Evolutionary conservation across 345 rosid genomes (phyloP), one percentile per base, ranked within the genome.

Genomic region (Combretum micranthum): DNA sequence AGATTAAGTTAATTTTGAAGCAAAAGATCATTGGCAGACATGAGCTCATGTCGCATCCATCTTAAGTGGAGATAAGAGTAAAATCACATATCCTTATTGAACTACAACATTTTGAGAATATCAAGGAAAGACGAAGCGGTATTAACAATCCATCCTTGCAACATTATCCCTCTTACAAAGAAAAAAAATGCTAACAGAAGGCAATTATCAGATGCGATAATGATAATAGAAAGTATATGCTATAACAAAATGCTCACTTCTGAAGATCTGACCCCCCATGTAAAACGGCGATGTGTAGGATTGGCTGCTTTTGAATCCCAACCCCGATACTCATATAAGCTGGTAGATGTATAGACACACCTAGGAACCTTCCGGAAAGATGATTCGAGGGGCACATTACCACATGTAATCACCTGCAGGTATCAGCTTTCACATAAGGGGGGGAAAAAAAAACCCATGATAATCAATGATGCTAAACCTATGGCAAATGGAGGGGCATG

Each of bases 331-430:
- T 93, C 97, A 12, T 80, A 87, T 53, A 93, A 77, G 69, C 90
- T 81, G 32, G 99, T 89, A 48, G 97, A 89, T 12, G 97, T 93
- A 74, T 89, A 93, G 21, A 93, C 96, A 71, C 99, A 93, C 75
- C 99, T 77, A n/a, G 99, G 97, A 69, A 93, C 87, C 64, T 82
- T 89, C 60, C 78, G 96, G 81, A 86, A 93, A 57, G 97, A 93
- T 57, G 99, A 89, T 66, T 93, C 96, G 14, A 93, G 99, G 22
- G 99, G 97, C 57, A 93, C 83, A 17, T 93, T 93, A 20, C 97
- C 99, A 67, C 99, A 93, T 44, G 99, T 93, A 58, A 93, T 96
- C 56, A 89, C 92, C 97, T 93, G 67, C 75, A n/a, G n/a, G n/a
- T 72, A 57, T 0, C 44, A 50, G 19, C 1, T 18, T 21, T 57